Evolutionary conservation across 2,329 filamentous ascomycete species (phyloP).

Genomic region (Penicillium concentricum): DNA sequence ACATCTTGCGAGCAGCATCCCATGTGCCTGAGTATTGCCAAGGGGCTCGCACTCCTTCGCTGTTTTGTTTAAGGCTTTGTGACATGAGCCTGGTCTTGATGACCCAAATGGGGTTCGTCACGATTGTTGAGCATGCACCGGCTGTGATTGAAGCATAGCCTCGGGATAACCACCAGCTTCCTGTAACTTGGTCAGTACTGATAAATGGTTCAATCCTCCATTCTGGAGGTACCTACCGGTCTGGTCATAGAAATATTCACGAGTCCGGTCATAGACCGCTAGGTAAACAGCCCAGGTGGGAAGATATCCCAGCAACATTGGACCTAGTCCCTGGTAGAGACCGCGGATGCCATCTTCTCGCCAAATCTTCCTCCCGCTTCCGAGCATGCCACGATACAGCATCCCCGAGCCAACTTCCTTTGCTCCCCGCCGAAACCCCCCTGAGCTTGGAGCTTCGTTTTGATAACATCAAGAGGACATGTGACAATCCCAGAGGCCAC

Average conservation of each 20-base stretch:
- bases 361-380: slow-evolving; percentile 84
- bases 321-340: slow-evolving; percentile 88
- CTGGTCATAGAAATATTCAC: slow-evolving; percentile 67
- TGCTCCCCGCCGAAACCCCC: slow-evolving; percentile 67
- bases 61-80: slow-evolving; percentile 62
- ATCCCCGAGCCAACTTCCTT: slow-evolving; percentile 46
- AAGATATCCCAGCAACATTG: slow-evolving; percentile 91
- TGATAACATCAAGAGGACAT: slow-evolving; percentile 97
- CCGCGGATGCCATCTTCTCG: slow-evolving; percentile 82
- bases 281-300: slow-evolving; percentile 99
- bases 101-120: slow-evolving; percentile 98
- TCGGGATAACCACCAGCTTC: slow-evolving; percentile 74
- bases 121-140: slow-evolving; percentile 87
- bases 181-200: slow-evolving; percentile 43
- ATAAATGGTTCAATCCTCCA: not conserved
- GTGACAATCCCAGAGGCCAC: slow-evolving; percentile 93
- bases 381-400: slow-evolving; percentile 81
- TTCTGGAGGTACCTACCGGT: slow-evolving; percentile 53
- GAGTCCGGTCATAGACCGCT: slow-evolving; percentile 90
- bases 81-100: slow-evolving; percentile 99
- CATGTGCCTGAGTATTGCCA: slow-evolving; percentile 91
- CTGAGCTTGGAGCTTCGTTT: slow-evolving; percentile 95
- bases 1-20: slow-evolving; percentile 96
- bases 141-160: slow-evolving; percentile 89
- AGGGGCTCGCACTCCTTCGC: slow-evolving; percentile 51